phyloP scores from a whole-genome alignment of 2,329 filamentous ascomycete species.

The Aaosphaeria pasadenensis region DNA sequence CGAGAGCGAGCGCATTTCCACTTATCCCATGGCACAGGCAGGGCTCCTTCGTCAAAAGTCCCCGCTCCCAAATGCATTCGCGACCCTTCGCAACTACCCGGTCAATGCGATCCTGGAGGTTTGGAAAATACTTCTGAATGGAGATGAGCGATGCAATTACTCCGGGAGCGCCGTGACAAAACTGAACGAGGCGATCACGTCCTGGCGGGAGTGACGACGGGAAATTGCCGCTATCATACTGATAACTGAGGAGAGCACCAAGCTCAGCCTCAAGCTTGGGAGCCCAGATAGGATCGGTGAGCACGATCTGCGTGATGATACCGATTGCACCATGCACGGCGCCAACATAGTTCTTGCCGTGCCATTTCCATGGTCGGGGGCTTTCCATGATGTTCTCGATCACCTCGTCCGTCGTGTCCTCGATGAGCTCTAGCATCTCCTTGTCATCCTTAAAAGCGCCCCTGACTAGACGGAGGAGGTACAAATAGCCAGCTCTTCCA shows the following conservation, averaged over 20 bases:
- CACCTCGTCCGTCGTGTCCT: slow-evolving; percentile 55
- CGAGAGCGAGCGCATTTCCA: slow-evolving; percentile 60
- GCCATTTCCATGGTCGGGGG: slow-evolving; percentile 61
- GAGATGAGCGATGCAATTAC: slow-evolving; percentile 58
- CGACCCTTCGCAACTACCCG: slow-evolving; percentile 51
- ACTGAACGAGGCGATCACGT: slow-evolving; percentile 56
- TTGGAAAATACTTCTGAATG: slow-evolving; percentile 56
- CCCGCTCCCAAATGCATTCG: slow-evolving; percentile 55
- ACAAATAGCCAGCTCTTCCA: slow-evolving; percentile 66
- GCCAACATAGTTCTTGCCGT: slow-evolving; percentile 61
- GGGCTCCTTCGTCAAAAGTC: slow-evolving; percentile 61
- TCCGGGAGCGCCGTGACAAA: slow-evolving; percentile 66
- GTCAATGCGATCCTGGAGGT: slow-evolving; percentile 53
- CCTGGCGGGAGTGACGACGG: slow-evolving; percentile 53
- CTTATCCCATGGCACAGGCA: slow-evolving; percentile 65
- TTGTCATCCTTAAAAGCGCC: slow-evolving; percentile 53
- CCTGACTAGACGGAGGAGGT: slow-evolving; percentile 63
- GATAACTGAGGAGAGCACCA: slow-evolving; percentile 55
- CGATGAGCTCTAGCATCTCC: slow-evolving; percentile 50
- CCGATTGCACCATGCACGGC: slow-evolving; percentile 67
- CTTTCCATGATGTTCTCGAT: slow-evolving; percentile 58
- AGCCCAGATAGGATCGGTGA: slow-evolving; percentile 56
- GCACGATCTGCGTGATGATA: slow-evolving; percentile 67
- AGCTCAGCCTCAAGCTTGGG: slow-evolving; percentile 53
- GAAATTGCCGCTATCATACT: slow-evolving; percentile 63